Evolutionary conservation across 1,284 basidiomycete species (phyloP), one percentile per base, ranked within the genome.

Genomic region (Grifola frondosa): DNA sequence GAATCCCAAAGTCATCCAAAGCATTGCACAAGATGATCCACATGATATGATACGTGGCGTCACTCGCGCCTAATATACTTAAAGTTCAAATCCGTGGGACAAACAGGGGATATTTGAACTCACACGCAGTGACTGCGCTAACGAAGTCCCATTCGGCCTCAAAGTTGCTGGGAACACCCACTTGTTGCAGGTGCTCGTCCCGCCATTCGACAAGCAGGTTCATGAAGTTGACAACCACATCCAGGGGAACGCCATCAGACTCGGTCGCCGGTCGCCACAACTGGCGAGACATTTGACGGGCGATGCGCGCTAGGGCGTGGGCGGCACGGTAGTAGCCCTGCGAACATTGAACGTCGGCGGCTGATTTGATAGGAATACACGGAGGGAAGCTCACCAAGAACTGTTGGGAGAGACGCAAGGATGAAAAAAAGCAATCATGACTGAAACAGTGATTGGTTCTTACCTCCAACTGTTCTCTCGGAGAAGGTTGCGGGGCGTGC

Each of bases 131-230:
- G 21, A 88, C 80, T 2, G 81, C 91, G 32, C 87, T 85, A 25
- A 92, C 81, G 58, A 96, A 97, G 58, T 93, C 90, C 92, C 93
- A 95, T 47, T 85, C 79, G 3, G 80, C 77, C 38, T 87, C 84
- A 65, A 91, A 89, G 58, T 87, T 84, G 42, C 77, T 80, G 3
- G 92, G 92, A 20, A 95, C 88, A 13, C 92, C 91, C 16, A 95
- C 88, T 39, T 77, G 75, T 25, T 75, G 74, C 16, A 96, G 77
- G 58, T 87, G 86, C 28, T 81, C 70, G 20, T 84, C 81, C 40
- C 86, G 75, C 92, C 92, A 97, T 35, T 80, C 72, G 40, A 73
- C 70, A 21, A 91, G 74, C n/a, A 76, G 67, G 15, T 70, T 67
- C 16, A 83, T 78, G 54, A 91, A 77, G 4, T 66, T 69, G 39